A percentile compares a stretch with the other conserved stretches of the same genome.
phyloP scores from a whole-genome alignment of 2,329 filamentous ascomycete genomes.

The Colletotrichum tropicale region DNA sequence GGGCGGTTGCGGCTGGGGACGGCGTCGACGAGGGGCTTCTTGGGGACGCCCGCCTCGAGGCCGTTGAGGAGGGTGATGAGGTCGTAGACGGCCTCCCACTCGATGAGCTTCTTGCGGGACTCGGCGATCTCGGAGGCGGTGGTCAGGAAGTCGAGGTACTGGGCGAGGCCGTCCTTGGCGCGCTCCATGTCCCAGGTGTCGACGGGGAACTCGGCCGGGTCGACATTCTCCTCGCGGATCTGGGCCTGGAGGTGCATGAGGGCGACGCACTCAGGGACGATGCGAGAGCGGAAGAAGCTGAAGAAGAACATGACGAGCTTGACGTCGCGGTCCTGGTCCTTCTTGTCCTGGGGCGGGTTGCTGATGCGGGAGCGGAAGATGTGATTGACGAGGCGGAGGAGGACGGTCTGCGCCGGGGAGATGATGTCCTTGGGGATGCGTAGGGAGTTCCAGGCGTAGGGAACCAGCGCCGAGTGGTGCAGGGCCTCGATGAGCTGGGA shows the following conservation, averaged over 20 bases:
- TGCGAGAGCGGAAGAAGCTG: conserved; percentile 87
- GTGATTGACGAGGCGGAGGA: conserved; percentile 88
- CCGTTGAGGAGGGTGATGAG: conserved; percentile 86
- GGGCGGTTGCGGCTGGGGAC: conserved; percentile 19
- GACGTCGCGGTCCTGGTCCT: conserved; percentile 59
- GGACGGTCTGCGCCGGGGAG: conserved; percentile 90
- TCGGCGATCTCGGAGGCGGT: conserved; percentile 86
- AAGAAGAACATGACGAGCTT: conserved; percentile 87
- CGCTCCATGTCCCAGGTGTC: conserved; percentile 98
- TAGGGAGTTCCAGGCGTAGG: conserved; percentile 90
- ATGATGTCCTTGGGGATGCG: conserved; percentile 95
- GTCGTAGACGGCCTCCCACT: conserved; percentile 92
- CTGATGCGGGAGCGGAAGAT: conserved; percentile 71
- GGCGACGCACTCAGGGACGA: conserved; percentile 93
- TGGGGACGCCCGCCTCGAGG: conserved; percentile 85
- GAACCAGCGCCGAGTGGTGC: conserved; percentile 85
- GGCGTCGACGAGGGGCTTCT: conserved; percentile 69
- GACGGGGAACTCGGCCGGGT: conserved; percentile 88
- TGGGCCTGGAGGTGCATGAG: conserved; percentile 92
- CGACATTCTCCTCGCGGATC: conserved; percentile 76
- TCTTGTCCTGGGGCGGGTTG: conserved; percentile 51
- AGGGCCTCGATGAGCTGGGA: conserved; percentile 95
- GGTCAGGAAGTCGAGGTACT: conserved; percentile 92
- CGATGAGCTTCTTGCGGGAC: conserved; percentile 82
- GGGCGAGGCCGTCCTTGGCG: conserved; percentile 91